Evolutionary conservation across 225 moss, liverwort and hornwort genomes (phyloP).

Genomic region (Lunularia cruciata): DNA sequence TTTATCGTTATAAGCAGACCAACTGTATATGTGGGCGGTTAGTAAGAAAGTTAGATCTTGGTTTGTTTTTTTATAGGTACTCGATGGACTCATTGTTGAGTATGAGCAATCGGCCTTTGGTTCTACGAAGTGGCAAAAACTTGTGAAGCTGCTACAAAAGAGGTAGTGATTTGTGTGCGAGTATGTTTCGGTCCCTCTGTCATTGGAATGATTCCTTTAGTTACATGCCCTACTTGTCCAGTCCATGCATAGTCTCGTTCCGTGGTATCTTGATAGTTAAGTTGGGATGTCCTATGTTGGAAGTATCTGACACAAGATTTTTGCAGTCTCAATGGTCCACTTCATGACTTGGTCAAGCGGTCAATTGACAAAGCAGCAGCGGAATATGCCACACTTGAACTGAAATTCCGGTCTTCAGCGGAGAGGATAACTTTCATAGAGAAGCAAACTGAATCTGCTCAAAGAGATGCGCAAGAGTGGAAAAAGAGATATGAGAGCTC

Average conservation of each 20-base stretch:
- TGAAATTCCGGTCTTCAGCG: slow-evolving; percentile 69
- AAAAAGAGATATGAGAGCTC: slow-evolving; percentile 74
- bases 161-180: slow-evolving; percentile 33
- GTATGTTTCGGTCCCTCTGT: too few species aligned
- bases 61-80: slow-evolving; percentile 38
- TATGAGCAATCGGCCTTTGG: slow-evolving; percentile 67
- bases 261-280: not conserved
- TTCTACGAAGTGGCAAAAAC: slow-evolving; percentile 72
- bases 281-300: not conserved
- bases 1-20: too few species aligned
- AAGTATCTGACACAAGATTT: not conserved
- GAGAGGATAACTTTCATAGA: slow-evolving; percentile 73
- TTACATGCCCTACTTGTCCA: not conserved
- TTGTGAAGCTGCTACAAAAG: slow-evolving; percentile 66
- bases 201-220: not conserved
- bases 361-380: slow-evolving; percentile 66
- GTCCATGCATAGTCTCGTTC: not conserved
- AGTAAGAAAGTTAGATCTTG: too few species aligned
- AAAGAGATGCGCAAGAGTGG: slow-evolving; percentile 82
- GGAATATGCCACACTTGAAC: slow-evolving; percentile 65
- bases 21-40: too few species aligned
- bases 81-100: slow-evolving; percentile 60
- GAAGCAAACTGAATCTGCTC: slow-evolving; percentile 76
- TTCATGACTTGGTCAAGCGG: slow-evolving; percentile 81
- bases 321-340: slow-evolving; percentile 67